These are phyloP conservation scores for Bipolaris zeicola DNA, from an alignment of 2,329 filamentous ascomycete genomes.

Conservation along the genomic window DNA sequence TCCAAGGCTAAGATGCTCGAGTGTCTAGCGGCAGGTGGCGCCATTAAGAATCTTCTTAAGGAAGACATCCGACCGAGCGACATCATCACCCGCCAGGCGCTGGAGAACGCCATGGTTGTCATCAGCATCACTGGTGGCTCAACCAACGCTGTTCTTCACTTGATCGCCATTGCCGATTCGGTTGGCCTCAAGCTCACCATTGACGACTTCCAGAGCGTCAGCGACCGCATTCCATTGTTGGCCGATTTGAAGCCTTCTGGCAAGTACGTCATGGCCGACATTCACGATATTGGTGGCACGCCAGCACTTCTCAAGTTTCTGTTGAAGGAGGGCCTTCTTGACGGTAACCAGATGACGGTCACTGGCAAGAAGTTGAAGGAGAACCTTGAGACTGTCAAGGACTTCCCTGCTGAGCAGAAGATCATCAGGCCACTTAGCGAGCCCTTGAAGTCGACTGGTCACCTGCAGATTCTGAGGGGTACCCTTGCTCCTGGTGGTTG, in stretches of 20 bases:
- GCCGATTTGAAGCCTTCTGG: slow-evolving; percentile 59
- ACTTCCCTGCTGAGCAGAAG: slow-evolving; percentile 71
- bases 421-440: slow-evolving; percentile 72
- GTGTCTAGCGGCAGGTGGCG: slow-evolving; percentile 56
- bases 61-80: slow-evolving; percentile 57
- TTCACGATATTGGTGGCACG: slow-evolving; percentile 60
- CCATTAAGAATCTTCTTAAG: slow-evolving; percentile 58
- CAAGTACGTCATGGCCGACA: slow-evolving; percentile 64
- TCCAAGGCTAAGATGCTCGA: slow-evolving; percentile 59
- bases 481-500: slow-evolving; percentile 71
- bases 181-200: slow-evolving; percentile 58
- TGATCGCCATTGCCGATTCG: slow-evolving; percentile 58
- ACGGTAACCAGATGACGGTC: slow-evolving; percentile 56
- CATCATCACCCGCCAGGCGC: slow-evolving; percentile 56
- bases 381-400: slow-evolving; percentile 60
- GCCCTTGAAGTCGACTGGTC: slow-evolving; percentile 73
- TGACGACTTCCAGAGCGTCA: slow-evolving; percentile 59
- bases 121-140: slow-evolving; percentile 58
- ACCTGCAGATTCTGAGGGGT: slow-evolving; percentile 74
- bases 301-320: slow-evolving; percentile 58
- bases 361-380: slow-evolving; percentile 58
- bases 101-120: slow-evolving; percentile 59
- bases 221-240: slow-evolving; percentile 57
- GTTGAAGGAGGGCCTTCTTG: slow-evolving; percentile 55
- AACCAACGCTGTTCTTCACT: slow-evolving; percentile 58